Percentiles rank a stretch among this genome's conserved stretches.
Evolutionary conservation across 305 asterid species (phyloP).

Genomic region (Salvia sclarea): DNA sequence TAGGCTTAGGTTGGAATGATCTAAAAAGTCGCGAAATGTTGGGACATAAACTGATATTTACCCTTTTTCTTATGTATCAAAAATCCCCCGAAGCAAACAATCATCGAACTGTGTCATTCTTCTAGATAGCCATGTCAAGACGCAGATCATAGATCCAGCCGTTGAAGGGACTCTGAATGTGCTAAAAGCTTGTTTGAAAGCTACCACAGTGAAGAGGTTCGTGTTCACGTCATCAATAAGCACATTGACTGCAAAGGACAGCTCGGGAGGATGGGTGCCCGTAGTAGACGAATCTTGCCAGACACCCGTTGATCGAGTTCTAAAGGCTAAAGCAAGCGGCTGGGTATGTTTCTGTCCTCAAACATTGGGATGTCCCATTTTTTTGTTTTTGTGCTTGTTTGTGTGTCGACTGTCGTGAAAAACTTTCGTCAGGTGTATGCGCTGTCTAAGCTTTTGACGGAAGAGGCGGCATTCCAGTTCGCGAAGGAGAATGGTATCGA

Average conservation of each 20-base stretch:
- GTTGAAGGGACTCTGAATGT: constrained; percentile 64
- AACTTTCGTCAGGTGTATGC: constrained; percentile 54
- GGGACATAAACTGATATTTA: no score
- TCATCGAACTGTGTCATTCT: constrained; percentile 16
- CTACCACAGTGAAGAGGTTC: constrained; percentile 47
- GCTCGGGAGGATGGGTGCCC: constrained; percentile 53
- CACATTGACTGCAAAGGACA: constrained; percentile 72
- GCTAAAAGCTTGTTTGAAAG: constrained; percentile 65
- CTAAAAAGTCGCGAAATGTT: no score
- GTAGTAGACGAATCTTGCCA: constrained; percentile 76
- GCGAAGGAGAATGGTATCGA: constrained; percentile 64
- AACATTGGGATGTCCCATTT: neutral
- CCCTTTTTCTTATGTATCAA: no score
- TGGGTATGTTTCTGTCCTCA: constrained; percentile 54
- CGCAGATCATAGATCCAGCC: constrained; percentile 60
- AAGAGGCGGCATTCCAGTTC: constrained; percentile 69
- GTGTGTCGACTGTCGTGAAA: neutral
- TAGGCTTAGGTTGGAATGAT: no score
- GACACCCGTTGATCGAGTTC: constrained; percentile 45
- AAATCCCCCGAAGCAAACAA: no score
- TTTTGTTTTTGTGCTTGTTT: neutral
- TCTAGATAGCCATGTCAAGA: constrained; percentile 52
- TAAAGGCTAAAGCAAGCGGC: constrained; percentile 69
- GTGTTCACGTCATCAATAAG: constrained; percentile 83
- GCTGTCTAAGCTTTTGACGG: constrained; percentile 65